phyloP scores from a whole-genome alignment of 768 basidiomycete species.

The Chlorophyllum brunneum region DNA sequence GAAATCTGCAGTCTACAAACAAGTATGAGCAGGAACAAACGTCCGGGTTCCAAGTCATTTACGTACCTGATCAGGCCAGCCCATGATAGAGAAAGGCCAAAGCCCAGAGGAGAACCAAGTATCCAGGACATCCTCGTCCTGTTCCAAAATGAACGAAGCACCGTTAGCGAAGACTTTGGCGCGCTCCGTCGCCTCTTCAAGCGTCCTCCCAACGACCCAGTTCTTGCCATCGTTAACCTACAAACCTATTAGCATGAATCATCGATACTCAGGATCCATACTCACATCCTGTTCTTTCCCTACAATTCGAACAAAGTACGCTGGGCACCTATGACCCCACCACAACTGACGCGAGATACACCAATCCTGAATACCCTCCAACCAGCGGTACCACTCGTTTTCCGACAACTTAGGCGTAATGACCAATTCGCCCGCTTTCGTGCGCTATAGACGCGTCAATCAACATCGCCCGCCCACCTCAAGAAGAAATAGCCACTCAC shows the following conservation, averaged over 20 bases:
- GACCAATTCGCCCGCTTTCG: slow-evolving; percentile 78
- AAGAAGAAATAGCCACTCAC: slow-evolving; percentile 32
- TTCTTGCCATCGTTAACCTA: slow-evolving; percentile 67
- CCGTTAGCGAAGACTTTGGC: slow-evolving; percentile 69
- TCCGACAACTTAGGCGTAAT: slow-evolving; percentile 86
- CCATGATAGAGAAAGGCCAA: slow-evolving; percentile 97
- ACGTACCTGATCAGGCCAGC: slow-evolving; percentile 89
- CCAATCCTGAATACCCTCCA: slow-evolving; percentile 96
- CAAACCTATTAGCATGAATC: neutral
- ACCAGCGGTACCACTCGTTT: slow-evolving; percentile 94
- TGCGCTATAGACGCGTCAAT: slow-evolving; percentile 52
- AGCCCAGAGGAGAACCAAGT: slow-evolving; percentile 99
- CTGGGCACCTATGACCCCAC: slow-evolving; percentile 98
- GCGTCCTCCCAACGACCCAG: slow-evolving; percentile 88
- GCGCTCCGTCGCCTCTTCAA: slow-evolving; percentile 73
- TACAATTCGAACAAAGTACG: slow-evolving; percentile 86
- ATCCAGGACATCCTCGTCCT: slow-evolving; percentile 97
- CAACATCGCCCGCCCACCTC: neutral
- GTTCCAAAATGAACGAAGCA: slow-evolving; percentile 69
- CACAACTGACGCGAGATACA: slow-evolving; percentile 98
- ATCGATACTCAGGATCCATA: neutral
- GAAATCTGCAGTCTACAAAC: slow-evolving; percentile 66
- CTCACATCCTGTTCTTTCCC: slow-evolving; percentile 67
- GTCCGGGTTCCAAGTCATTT: neutral
- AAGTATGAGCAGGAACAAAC: slow-evolving; percentile 11